Conservation (phyloP, 768 basidiomycete genomes). For the Roridomyces roridus region DNA sequence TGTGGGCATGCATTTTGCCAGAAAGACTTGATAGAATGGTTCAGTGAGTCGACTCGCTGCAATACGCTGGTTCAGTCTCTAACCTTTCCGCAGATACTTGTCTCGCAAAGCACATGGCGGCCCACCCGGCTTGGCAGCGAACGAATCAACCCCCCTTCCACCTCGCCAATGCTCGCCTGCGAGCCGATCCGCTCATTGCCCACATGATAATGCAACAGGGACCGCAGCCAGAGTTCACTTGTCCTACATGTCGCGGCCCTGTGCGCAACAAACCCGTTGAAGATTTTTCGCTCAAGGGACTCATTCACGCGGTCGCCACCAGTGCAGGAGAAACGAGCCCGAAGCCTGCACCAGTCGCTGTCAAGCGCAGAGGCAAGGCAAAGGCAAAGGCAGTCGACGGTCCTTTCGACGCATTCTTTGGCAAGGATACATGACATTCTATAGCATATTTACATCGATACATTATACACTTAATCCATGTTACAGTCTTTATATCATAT, state of each 20-base stretch:
- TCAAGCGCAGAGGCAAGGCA: slow-evolving; percentile 24
- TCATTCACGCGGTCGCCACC: slow-evolving; percentile 57
- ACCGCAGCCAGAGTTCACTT: slow-evolving; percentile 62
- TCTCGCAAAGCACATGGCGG: slow-evolving; percentile 53
- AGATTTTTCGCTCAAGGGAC: slow-evolving; percentile 63
- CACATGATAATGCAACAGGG: slow-evolving; percentile 31
- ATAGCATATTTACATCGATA: slow-evolving; percentile 3
- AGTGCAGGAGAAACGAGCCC: slow-evolving; percentile 57
- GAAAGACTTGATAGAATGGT: slow-evolving; percentile 64
- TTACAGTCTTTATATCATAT: background rate
- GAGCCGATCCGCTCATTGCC: slow-evolving; percentile 34
- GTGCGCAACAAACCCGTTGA: slow-evolving; percentile 61
- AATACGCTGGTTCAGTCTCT: slow-evolving; percentile 39
- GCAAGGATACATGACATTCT: slow-evolving; percentile 2
- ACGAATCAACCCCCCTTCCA: slow-evolving; percentile 31
- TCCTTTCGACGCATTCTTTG: slow-evolving; percentile 58
- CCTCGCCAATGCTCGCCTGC: slow-evolving; percentile 29
- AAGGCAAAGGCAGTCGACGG: slow-evolving; percentile 30
- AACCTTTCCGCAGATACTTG: slow-evolving; percentile 36
- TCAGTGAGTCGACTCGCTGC: slow-evolving; percentile 26
- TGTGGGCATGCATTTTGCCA: slow-evolving; percentile 79
- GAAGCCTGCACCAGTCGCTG: slow-evolving; percentile 28
- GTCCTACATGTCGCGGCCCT: slow-evolving; percentile 66
- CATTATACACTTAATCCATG: background rate
- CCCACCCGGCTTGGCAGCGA: slow-evolving; percentile 51